Evolutionary conservation across 345 rosid species (phyloP), one percentile per base, ranked within the genome.

Genomic region (Geranium rotundifolium): DNA sequence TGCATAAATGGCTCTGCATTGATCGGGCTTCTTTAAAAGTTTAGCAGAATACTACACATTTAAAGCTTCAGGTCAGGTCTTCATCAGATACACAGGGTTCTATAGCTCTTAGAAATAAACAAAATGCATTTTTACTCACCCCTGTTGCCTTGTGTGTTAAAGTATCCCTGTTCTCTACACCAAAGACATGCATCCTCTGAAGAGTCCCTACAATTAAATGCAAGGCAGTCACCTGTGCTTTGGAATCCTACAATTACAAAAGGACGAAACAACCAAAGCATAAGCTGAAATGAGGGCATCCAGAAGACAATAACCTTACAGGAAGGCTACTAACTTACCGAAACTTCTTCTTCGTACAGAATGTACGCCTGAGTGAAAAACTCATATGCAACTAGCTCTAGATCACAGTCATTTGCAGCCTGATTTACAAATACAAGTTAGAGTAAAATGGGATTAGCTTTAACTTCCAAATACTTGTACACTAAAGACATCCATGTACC

Each of bases 351-450:
- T 79, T 93, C 99, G 63, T 93, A 90, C 49, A 93, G 78, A 70
- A 93, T 90, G 71, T 86, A 93, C n/a, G 99, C 99, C 71, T 93
- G 99, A 2, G 99, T 93, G 78, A 93, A 93, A 80, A 93, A 90
- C 71, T 93, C 99, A 60, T 90, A 93, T 0, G 99, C 97, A 69
- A 90, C 88, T 7, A 97, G 99, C 70, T 93, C 99, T 72, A 88
- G 77, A 56, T 88, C 90, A 74, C 77, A 84, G 81, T 90, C 96
- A 82, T 90, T 88, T 9, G 99, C 99, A 82, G 95, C 99, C 99
- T 93, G 82, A 46, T 62, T 17, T 56, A n/a, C 18, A 29, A 71
- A 66, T 60, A 20, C 69, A 30, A 58, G 65, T 69, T 55, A 57
- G 56, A 59, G 37, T 55, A 34, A 9, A 52, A n/a, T 13, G 20